Percentiles rank a stretch among this genome's conserved stretches.
Evolutionary conservation across 345 rosid species (phyloP).

Genomic region (Sisymbrium irio): DNA sequence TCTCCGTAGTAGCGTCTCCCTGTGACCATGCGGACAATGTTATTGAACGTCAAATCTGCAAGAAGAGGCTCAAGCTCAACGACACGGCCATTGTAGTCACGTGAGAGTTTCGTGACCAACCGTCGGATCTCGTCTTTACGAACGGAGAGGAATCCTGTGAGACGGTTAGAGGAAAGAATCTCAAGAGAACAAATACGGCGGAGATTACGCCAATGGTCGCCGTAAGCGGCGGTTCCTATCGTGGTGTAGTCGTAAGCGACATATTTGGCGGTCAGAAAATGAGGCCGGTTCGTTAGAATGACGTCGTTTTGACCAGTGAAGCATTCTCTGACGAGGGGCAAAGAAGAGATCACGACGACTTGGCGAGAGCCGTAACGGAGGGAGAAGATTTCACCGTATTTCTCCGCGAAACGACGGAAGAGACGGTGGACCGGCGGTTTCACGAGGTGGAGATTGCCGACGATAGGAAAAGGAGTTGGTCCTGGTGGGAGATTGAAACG

Average conservation of each 20-base stretch:
- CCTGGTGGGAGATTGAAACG: conserved; percentile 42
- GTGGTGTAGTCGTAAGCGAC: conserved; percentile 35
- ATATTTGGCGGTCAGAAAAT: conserved; percentile 34
- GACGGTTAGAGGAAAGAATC: conserved; percentile 42
- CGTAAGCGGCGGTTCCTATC: conserved; percentile 41
- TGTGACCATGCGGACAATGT: conserved; percentile 42
- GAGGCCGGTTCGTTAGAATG: conserved; percentile 49
- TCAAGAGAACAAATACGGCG: conserved; percentile 47
- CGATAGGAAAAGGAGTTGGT: conserved; percentile 46
- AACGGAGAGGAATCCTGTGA: conserved; percentile 23
- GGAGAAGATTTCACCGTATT: conserved; percentile 42
- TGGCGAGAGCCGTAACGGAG: conserved; percentile 40
- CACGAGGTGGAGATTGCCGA: conserved; percentile 50
- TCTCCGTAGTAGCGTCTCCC: conserved; percentile 40
- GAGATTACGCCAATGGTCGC: conserved; percentile 49
- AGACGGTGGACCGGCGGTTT: conserved; percentile 39
- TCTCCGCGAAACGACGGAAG: conserved; percentile 26
- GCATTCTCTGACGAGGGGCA: conserved; percentile 44
- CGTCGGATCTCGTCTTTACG: conserved; percentile 30
- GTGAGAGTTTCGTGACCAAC: conserved; percentile 25
- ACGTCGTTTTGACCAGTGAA: conserved; percentile 47
- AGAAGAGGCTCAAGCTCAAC: conserved; percentile 36
- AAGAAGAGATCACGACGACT: conserved; percentile 46
- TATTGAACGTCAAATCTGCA: conserved; percentile 32
- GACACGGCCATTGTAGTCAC: conserved; percentile 23